phyloP scores from a whole-genome alignment of 177 flowering plant species.

The Vitis hybrid region DNA sequence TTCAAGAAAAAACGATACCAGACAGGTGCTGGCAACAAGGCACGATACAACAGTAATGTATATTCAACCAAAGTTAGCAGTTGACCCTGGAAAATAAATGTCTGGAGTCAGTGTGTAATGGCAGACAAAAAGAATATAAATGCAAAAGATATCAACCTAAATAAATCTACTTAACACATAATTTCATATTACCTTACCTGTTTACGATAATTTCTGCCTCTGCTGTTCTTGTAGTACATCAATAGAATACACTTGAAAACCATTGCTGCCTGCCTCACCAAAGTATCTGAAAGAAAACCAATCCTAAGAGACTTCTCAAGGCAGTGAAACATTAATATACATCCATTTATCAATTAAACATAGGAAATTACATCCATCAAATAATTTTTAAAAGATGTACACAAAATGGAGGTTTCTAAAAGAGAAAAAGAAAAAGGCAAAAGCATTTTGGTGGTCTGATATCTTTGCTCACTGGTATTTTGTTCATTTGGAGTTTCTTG shows the following conservation, averaged over 20 bases:
- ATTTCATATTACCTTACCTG: conserved; percentile 51
- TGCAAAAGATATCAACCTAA: not conserved
- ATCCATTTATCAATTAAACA: not conserved
- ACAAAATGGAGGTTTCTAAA: too few relatives aligned
- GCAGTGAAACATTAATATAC: not conserved
- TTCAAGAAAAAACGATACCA: conserved; percentile 99
- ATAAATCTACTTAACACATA: not conserved
- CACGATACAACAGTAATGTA: conserved; percentile 81
- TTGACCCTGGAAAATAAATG: conserved; percentile 68
- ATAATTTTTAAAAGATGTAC: too few relatives aligned
- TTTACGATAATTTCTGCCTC: conserved; percentile 87
- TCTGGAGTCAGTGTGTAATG: conserved; percentile 4
- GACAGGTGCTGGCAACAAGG: conserved; percentile 93
- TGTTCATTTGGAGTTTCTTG: too few relatives aligned
- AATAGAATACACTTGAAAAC: conserved; percentile 69
- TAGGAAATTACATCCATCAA: not conserved
- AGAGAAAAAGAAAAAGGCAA: too few relatives aligned
- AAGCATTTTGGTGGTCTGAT: too few relatives aligned
- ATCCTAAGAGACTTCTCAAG: not conserved
- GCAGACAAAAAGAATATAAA: not conserved
- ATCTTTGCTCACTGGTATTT: too few relatives aligned
- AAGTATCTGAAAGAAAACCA: conserved; percentile 59
- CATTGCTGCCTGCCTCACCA: conserved; percentile 97
- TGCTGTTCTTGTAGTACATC: conserved; percentile 89
- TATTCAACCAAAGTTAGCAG: conserved; percentile 94